These are phyloP conservation scores for Musa beccarii DNA, from an alignment of 176 grass and related monocot genomes.

Conservation along the genomic window DNA sequence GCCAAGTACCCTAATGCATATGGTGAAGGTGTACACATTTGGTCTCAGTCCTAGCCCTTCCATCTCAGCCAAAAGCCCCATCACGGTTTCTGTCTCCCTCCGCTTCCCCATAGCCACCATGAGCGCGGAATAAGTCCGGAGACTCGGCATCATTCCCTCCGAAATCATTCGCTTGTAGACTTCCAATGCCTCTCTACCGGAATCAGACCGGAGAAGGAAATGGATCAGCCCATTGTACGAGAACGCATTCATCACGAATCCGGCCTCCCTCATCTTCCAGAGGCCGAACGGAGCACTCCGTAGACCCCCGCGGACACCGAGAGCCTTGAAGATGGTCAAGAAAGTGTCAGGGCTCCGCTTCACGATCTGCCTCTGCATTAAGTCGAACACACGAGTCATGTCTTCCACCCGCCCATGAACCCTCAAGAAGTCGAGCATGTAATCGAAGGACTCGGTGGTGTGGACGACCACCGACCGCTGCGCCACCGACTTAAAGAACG, in stretches of 20 bases:
- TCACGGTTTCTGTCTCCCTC: slow-evolving; percentile 46
- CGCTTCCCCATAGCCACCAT: slow-evolving; percentile 71
- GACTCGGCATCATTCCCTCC: slow-evolving; percentile 35
- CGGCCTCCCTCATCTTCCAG: slow-evolving; percentile 46
- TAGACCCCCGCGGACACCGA: slow-evolving; percentile 53
- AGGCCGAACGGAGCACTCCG: slow-evolving; percentile 48
- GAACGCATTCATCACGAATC: slow-evolving; percentile 57
- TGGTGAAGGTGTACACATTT: slow-evolving; percentile 93
- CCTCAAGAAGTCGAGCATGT: slow-evolving; percentile 85
- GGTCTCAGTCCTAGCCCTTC: slow-evolving; percentile 54
- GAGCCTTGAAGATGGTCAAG: slow-evolving; percentile 44
- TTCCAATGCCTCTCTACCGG: slow-evolving; percentile 44
- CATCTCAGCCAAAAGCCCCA: slow-evolving; percentile 65
- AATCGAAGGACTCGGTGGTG: slow-evolving; percentile 83
- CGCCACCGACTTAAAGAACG: slow-evolving; percentile 45
- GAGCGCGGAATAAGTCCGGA: slow-evolving; percentile 76
- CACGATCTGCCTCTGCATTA: slow-evolving; percentile 83
- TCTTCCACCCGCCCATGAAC: slow-evolving; percentile 46
- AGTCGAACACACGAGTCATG: slow-evolving; percentile 76
- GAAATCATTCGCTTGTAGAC: slow-evolving; percentile 54
- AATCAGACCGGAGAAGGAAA: slow-evolving; percentile 68
- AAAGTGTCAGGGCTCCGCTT: slow-evolving; percentile 61
- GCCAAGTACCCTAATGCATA: slow-evolving; percentile 76
- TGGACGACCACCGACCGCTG: slow-evolving; percentile 36
- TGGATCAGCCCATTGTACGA: slow-evolving; percentile 77